Conservation (phyloP, 768 basidiomycete genomes). For the Calocybe indica region DNA sequence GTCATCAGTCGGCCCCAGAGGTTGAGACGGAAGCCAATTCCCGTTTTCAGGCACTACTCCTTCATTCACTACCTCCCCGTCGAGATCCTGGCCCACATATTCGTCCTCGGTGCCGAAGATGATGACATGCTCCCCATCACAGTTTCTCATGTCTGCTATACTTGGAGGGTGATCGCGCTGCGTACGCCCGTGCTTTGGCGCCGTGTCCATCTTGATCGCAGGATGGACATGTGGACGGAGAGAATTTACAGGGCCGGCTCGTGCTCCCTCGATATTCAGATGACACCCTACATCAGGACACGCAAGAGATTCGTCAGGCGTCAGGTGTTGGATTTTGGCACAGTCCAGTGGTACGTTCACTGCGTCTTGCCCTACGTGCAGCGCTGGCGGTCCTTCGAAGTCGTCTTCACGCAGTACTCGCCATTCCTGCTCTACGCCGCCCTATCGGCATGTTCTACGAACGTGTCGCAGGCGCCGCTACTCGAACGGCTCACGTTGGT, state of each 20-base stretch:
- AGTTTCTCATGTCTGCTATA: slow-evolving; percentile 64
- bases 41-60: slow-evolving; percentile 25
- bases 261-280: slow-evolving; percentile 56
- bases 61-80: slow-evolving; percentile 53
- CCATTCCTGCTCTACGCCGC: slow-evolving; percentile 69
- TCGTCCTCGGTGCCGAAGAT: slow-evolving; percentile 52
- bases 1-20: slow-evolving; percentile 30
- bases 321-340: slow-evolving; percentile 34
- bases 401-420: slow-evolving; percentile 47
- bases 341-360: slow-evolving; percentile 59
- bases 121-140: slow-evolving; percentile 52
- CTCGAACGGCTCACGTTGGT: slow-evolving; percentile 53
- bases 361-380: slow-evolving; percentile 44
- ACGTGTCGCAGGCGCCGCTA: slow-evolving; percentile 28
- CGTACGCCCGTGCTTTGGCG: slow-evolving; percentile 63
- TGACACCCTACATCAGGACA: slow-evolving; percentile 28
- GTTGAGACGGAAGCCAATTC: slow-evolving; percentile 24
- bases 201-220: slow-evolving; percentile 42
- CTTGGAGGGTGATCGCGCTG: slow-evolving; percentile 58
- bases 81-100: slow-evolving; percentile 61
- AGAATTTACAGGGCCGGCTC: slow-evolving; percentile 53
- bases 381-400: slow-evolving; percentile 58
- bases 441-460: slow-evolving; percentile 44
- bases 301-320: slow-evolving; percentile 18
- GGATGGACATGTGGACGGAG: slow-evolving; percentile 56